Evolutionary conservation across 345 rosid species (phyloP), one percentile per base, ranked within the genome.

Genomic region (Eucalyptus pauciflora): DNA sequence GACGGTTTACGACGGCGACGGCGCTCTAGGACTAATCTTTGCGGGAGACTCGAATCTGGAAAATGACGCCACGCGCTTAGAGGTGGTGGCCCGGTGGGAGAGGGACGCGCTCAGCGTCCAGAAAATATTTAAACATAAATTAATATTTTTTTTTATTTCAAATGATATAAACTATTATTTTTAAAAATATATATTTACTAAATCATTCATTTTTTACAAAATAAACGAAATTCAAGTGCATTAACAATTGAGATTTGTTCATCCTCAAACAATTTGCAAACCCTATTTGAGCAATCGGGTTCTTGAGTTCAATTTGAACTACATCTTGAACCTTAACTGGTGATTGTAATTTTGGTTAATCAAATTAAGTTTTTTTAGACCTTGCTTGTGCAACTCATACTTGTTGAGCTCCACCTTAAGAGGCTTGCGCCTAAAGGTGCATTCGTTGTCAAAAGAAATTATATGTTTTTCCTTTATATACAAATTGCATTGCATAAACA

Each of bases 211-310:
- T 12, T 60, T 60, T 2, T 7, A 11, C 2, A 0, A 60, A 60
- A n/a, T 31, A 64, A n/a, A n/a, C 2, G 1, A 4, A 64, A 1
- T 3, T 7, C 4, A n/a, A 76, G 2, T 76, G 1, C 27, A 20
- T 37, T 20, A 37, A 37, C 48, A 71, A 37, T 37, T 18, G 24
- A 37, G 22, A 18, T 71, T 33, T 10, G 13, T 71, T 18, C 81
- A 3, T 18, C 46, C 81, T 33, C 25, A 41, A 69, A 69, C 37
- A n/a, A n/a, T 64, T 64, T n/a, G 76, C 76, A 64, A 64, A n/a
- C 37, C 27, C 76, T 64, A 64, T n/a, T 64, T 29, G 76, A 64
- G 20, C 5, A n/a, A 64, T 29, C 15, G 12, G 13, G n/a, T 27
- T 60, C 7, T n/a, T n/a, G 10, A 64, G 76, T 64, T 69, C 80